Conservation (phyloP, 257 asterid genomes). For the Euphrasia confusa region DNA sequence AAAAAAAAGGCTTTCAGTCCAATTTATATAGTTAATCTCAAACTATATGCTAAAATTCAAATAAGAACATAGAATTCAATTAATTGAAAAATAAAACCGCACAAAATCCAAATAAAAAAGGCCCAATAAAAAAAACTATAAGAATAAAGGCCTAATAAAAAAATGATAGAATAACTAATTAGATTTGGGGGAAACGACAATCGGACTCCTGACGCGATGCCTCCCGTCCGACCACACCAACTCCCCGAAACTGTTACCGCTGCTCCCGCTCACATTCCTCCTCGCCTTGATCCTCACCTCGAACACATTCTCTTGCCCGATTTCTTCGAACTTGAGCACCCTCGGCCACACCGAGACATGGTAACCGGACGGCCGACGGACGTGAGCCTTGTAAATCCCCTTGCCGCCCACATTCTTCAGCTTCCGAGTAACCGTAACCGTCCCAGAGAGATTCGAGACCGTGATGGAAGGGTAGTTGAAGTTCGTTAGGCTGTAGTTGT, state of each 20-base stretch:
- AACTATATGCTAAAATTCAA: no score
- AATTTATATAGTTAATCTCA: no score
- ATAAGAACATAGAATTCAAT: no score
- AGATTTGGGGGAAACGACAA: conserved; percentile 20
- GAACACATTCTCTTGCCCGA: conserved; percentile 49
- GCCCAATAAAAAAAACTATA: no score
- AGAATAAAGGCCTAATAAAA: no score
- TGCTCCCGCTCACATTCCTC: background rate
- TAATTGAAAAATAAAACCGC: no score
- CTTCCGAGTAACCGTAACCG: conserved; percentile 32
- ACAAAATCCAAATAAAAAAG: no score
- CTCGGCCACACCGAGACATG: conserved; percentile 35
- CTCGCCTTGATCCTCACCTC: conserved; percentile 26
- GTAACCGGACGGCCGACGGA: conserved; percentile 34
- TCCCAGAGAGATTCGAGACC: conserved; percentile 12
- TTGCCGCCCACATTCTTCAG: conserved; percentile 55
- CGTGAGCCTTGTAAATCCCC: conserved; percentile 29
- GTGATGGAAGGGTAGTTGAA: conserved; percentile 56
- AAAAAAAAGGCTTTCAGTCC: no score
- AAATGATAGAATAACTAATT: background rate
- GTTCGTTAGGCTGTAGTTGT: conserved; percentile 25
- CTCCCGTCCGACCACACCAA: conserved; percentile 48
- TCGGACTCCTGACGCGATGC: conserved; percentile 47
- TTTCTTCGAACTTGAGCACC: conserved; percentile 24
- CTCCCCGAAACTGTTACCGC: conserved; percentile 33